phyloP scores from a whole-genome alignment of 2,329 filamentous ascomycete species.

The Colletotrichum sp. region DNA sequence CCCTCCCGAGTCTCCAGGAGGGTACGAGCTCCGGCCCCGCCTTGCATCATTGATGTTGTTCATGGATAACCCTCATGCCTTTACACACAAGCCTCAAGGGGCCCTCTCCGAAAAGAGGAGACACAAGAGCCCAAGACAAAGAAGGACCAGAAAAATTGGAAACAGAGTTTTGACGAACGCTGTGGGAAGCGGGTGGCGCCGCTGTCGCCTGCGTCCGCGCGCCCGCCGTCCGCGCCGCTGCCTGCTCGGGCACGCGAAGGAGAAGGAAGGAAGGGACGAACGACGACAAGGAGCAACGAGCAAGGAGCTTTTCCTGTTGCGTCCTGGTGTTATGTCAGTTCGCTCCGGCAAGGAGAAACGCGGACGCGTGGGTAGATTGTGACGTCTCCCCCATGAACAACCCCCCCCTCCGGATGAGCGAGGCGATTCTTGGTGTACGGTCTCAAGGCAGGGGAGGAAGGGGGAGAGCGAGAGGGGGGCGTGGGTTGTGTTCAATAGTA shows the following conservation, averaged over 20 bases:
- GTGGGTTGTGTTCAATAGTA: background rate
- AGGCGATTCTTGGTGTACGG: background rate
- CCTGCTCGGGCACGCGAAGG: background rate
- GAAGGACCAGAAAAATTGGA: background rate
- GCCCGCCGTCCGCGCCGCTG: background rate
- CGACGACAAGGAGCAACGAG: background rate
- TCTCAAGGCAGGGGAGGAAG: background rate
- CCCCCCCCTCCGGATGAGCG: background rate
- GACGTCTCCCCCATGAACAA: background rate
- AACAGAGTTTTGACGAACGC: background rate
- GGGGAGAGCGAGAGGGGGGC: background rate
- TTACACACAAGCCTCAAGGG: background rate
- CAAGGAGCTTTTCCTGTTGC: background rate
- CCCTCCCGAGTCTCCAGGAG: background rate
- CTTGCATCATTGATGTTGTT: background rate
- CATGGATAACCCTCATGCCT: background rate
- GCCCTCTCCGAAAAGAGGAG: background rate
- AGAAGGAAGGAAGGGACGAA: background rate
- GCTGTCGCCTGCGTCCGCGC: background rate
- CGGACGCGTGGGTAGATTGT: background rate
- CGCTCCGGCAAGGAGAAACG: background rate
- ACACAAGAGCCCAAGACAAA: background rate
- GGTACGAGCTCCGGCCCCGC: background rate
- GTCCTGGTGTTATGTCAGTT: background rate
- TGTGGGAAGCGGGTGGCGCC: slow-evolving; percentile 11